Evolutionary conservation across 176 grass and related monocot genomes (phyloP), one percentile per base, ranked within the genome.

Genomic region (Rhynchospora breviuscula): DNA sequence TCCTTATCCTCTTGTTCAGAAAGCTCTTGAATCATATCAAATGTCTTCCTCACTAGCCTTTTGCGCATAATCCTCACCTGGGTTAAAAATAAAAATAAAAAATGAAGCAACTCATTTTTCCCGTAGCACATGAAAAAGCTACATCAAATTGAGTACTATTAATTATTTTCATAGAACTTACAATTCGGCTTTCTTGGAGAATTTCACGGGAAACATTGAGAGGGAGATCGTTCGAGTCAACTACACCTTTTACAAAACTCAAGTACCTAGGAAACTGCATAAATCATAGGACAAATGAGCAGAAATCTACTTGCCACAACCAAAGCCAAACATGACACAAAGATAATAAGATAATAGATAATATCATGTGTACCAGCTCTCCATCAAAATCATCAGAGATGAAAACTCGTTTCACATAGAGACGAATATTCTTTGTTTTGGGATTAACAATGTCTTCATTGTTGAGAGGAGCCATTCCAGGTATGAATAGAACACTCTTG

Each of bases 201-300:
- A 94, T 97, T 59, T 97, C 94, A 71, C 94, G 94, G 59, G 92
- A 97, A 84, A 97, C 94, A 88, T 94, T 97, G 43, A 97, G 90
- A 84, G 94, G 90, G 46, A 97, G 91, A 68, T 92, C 94, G 90
- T 97, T 92, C 1, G 94, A 97, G 72, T 97, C 94, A 33, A 94
- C 92, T 1, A 94, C 92, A 72, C 92, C 94, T 86, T 94, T 94
- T 59, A 97, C 92, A 94, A 97, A 97, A 88, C 94, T 94, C 80
- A 97, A 86, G 78, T 97, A 97, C 51, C 92, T 82, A 46, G 94
- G 94, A 53, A 97, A 97, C 92, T 98, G 87, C 78, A 91, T 46
- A 78, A 45, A 80, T 63, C 47, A 84, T 15, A 10, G 11, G 3
- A 73, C 40, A 10, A 51, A 54, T 62, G 54, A 81, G 31, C 48